Evolutionary conservation across 768 basidiomycete species (phyloP), one percentile per base, ranked within the genome.

Genomic region (Leucogyrophana mollusca): DNA sequence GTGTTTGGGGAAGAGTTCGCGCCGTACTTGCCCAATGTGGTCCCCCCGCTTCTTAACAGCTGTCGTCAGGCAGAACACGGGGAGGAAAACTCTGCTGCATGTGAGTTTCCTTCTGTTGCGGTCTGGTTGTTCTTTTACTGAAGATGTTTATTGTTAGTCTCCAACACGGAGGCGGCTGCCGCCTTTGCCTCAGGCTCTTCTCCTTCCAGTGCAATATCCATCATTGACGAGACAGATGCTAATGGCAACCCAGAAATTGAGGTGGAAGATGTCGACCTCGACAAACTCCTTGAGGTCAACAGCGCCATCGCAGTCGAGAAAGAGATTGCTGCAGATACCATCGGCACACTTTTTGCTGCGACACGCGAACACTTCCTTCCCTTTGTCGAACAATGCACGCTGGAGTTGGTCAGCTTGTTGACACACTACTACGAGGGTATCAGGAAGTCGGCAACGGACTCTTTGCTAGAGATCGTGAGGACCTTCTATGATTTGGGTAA

Each of bases 291-390:
- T 60, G 90, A 93, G 51, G 91, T 94, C 51, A 95, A 94, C 73
- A 91, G 88, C 56, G 94, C 94, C 17, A 87, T 98, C 54, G 94
- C 94, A 34, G 93, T 98, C 46, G 96, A 99, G 76, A 99, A 99
- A 70, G 96, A 99, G 74, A 96, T 97, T 50, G 94, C 96, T 17
- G 92, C 93, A 20, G 94, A 98, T 63, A 92, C 94, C 4, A 85
- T 98, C 53, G 94, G 95, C 50, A 86, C 88, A 27, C 69, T 99
- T 51, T 98, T 98, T 63, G 75, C 81, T 23, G 78, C 88, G 9
- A 92, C 90, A 23, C 82, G 83, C 57, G 68, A 66, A 38, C 85
- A 90, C 58, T 98, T 95, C 83, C 74, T 97, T 56, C 92, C 93
- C 4, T 98, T 80, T 61, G 83, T 98, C 52, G 94, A 97, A 70